Percentiles rank a stretch among this genome's conserved stretches.
Evolutionary conservation across 2,329 filamentous ascomycete genomes (phyloP).

Genomic region (Teratosphaeria nubilosa): DNA sequence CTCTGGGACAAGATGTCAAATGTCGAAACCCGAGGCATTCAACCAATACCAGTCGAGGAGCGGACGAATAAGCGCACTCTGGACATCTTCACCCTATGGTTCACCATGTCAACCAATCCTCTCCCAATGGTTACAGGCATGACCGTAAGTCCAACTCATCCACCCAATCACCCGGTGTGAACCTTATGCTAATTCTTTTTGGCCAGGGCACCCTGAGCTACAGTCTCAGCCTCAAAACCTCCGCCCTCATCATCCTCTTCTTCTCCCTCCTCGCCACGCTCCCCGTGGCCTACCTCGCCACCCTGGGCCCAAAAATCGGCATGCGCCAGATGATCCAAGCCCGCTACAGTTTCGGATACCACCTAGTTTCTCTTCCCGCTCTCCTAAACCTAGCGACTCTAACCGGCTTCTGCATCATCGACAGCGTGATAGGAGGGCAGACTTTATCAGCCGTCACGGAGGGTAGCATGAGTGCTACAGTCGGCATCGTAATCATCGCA

Average conservation of each 20-base stretch:
- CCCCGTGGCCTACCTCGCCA: constrained; percentile 48
- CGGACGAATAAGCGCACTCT: constrained; percentile 44
- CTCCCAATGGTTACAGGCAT: constrained; percentile 40
- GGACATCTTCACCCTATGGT: constrained; percentile 52
- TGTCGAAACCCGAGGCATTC: constrained; percentile 32
- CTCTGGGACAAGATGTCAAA: background rate
- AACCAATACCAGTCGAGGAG: constrained; percentile 45
- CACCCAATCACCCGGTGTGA: background rate
- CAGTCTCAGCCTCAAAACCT: constrained; percentile 47
- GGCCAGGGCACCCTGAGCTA: constrained; percentile 50
- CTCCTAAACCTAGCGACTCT: constrained; percentile 54
- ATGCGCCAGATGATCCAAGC: constrained; percentile 58
- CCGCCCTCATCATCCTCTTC: constrained; percentile 52
- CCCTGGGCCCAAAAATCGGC: constrained; percentile 51
- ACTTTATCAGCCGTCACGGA: constrained; percentile 46
- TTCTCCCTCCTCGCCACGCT: constrained; percentile 48
- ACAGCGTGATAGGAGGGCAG: constrained; percentile 49
- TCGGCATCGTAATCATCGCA: constrained; percentile 53
- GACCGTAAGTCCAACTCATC: constrained; percentile 16
- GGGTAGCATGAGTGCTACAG: constrained; percentile 40
- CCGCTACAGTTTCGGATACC: constrained; percentile 52
- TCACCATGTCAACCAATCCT: constrained; percentile 47
- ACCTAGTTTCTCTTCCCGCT: constrained; percentile 50
- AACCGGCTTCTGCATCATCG: constrained; percentile 54
- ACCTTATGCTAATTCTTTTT: constrained; percentile 47